phyloP scores from a whole-genome alignment of 2,329 filamentous ascomycete species.

The Cucurbitaria berberidis region DNA sequence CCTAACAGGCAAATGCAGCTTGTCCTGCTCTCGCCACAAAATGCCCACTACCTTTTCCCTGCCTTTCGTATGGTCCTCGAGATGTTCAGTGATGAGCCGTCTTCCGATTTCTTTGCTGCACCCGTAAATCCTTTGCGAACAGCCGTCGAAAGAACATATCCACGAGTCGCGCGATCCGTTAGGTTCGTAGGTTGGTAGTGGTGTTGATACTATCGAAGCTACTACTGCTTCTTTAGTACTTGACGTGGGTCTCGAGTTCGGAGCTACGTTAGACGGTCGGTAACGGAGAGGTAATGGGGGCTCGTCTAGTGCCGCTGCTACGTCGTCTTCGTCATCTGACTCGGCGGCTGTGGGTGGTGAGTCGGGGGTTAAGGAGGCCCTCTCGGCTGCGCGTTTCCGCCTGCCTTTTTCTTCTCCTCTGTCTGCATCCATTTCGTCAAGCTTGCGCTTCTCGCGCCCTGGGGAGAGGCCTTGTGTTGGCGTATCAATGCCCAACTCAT shows the following conservation, averaged over 20 bases:
- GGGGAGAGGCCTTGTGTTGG: slow-evolving; percentile 37
- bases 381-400: slow-evolving; percentile 40
- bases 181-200: slow-evolving; percentile 42
- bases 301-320: slow-evolving; percentile 7
- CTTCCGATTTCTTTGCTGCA: slow-evolving; percentile 64
- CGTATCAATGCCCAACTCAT: slow-evolving; percentile 38
- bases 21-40: slow-evolving; percentile 61
- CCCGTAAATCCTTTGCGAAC: slow-evolving; percentile 67
- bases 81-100: slow-evolving; percentile 65
- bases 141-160: slow-evolving; percentile 69
- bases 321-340: slow-evolving; percentile 23
- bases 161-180: slow-evolving; percentile 68
- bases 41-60: slow-evolving; percentile 57
- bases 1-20: slow-evolving; percentile 49
- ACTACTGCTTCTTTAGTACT: slow-evolving; percentile 18
- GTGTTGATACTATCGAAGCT: slow-evolving; percentile 37
- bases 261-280: slow-evolving; percentile 14
- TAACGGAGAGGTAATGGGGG: slow-evolving; percentile 36
- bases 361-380: slow-evolving; percentile 24
- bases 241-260: slow-evolving; percentile 1
- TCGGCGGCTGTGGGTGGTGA: slow-evolving; percentile 25
- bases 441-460: slow-evolving; percentile 38
- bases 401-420: slow-evolving; percentile 23
- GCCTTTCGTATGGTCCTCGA: slow-evolving; percentile 65
- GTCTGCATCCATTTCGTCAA: slow-evolving; percentile 16